A percentile compares a stretch with the other conserved stretches of the same genome.
Evolutionary conservation across 2,329 filamentous ascomycete species (phyloP).

Genomic region (Penicillium sp.): DNA sequence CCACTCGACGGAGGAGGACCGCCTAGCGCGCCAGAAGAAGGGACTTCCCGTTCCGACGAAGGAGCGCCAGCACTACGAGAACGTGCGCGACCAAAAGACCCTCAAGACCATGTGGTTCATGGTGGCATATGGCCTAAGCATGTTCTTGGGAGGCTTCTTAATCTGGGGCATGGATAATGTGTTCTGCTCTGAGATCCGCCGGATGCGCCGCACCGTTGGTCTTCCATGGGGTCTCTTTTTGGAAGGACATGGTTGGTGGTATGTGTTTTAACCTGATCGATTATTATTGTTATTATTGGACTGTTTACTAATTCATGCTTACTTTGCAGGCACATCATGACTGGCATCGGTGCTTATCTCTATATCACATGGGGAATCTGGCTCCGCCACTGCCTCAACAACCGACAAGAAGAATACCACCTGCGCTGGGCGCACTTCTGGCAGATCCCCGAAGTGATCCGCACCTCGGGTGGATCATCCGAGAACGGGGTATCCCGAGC

Average conservation of each 20-base stretch:
- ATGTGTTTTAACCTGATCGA: slow-evolving; percentile 27
- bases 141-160: slow-evolving; percentile 72
- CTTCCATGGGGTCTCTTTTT: slow-evolving; percentile 78
- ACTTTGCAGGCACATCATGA: slow-evolving; percentile 67
- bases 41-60: slow-evolving; percentile 43
- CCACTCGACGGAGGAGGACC: slow-evolving; percentile 46
- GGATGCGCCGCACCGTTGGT: slow-evolving; percentile 65
- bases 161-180: slow-evolving; percentile 78
- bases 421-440: slow-evolving; percentile 66
- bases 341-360: slow-evolving; percentile 76
- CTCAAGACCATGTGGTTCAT: slow-evolving; percentile 72
- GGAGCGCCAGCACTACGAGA: slow-evolving; percentile 48
- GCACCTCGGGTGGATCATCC: slow-evolving; percentile 14
- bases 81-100: slow-evolving; percentile 56
- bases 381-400: slow-evolving; percentile 73
- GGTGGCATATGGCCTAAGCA: slow-evolving; percentile 63
- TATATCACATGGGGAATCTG: slow-evolving; percentile 83
- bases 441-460: slow-evolving; percentile 56
- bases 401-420: slow-evolving; percentile 67
- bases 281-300: neutral
- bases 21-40: slow-evolving; percentile 38
- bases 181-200: slow-evolving; percentile 65
- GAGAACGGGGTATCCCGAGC: slow-evolving; percentile 20
- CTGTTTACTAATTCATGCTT: slow-evolving; percentile 14
- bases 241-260: slow-evolving; percentile 72